Conservation (phyloP, 306 rosid genomes). For the Fragaria vesca region DNA sequence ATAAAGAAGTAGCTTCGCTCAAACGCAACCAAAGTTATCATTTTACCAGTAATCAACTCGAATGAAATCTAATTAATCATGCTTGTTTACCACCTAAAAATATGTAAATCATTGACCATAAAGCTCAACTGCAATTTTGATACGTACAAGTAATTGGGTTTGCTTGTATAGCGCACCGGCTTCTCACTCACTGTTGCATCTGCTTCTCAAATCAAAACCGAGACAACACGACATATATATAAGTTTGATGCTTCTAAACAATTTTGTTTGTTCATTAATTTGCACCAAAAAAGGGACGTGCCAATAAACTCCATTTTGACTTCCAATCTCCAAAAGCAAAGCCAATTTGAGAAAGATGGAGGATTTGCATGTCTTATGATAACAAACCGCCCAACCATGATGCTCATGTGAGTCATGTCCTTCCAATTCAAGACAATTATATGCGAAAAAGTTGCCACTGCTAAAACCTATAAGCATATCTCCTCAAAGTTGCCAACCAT, state of each 20-base stretch:
- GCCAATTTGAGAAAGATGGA: slow-evolving; percentile 8
- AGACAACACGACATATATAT: not conserved
- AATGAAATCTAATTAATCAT: slow-evolving; percentile 40
- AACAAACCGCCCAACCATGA: not conserved
- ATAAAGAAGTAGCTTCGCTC: slow-evolving; percentile 39
- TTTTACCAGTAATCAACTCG: slow-evolving; percentile 19
- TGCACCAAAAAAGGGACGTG: slow-evolving; percentile 38
- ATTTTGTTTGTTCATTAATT: not conserved
- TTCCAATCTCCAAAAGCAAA: slow-evolving; percentile 17
- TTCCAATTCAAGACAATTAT: not conserved
- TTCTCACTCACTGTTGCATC: not conserved
- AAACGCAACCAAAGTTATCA: slow-evolving; percentile 52
- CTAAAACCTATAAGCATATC: not conserved
- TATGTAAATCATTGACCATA: slow-evolving; percentile 31
- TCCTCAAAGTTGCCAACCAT: not conserved
- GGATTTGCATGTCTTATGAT: slow-evolving; percentile 5
- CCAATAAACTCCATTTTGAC: slow-evolving; percentile 47
- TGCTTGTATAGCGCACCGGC: not conserved
- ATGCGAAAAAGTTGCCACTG: not conserved
- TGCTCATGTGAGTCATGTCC: not conserved
- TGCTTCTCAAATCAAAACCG: not conserved
- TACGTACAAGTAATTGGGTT: not conserved
- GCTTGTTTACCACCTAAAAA: slow-evolving; percentile 23
- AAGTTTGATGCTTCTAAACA: not conserved
- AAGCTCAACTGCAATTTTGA: slow-evolving; percentile 21